These are phyloP conservation scores for Cadophora sp. DNA, from an alignment of 2,329 filamentous ascomycete genomes.

Conservation along the genomic window DNA sequence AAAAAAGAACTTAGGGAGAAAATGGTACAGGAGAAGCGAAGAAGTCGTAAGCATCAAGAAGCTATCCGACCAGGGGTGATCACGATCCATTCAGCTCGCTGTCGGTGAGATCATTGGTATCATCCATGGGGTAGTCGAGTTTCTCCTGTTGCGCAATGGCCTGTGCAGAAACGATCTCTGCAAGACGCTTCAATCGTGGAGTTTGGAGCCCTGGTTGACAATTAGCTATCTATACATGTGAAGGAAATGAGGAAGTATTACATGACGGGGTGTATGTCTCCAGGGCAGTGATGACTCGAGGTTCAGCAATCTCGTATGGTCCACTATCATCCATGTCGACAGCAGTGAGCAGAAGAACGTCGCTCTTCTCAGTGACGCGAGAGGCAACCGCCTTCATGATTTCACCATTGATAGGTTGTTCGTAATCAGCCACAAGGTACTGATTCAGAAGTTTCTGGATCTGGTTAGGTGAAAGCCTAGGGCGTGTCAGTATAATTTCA, in stretches of 20 bases:
- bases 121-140: constrained; percentile 62
- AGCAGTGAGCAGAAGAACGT: constrained; percentile 89
- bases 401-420: constrained; percentile 98
- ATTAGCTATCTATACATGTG: constrained; percentile 41
- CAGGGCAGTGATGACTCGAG: constrained; percentile 90
- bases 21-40: constrained; percentile 45
- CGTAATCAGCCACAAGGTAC: constrained; percentile 97
- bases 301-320: constrained; percentile 97
- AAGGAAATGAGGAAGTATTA: constrained; percentile 56
- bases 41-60: constrained; percentile 27
- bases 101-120: constrained; percentile 54
- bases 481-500: constrained; percentile 21
- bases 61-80: constrained; percentile 18
- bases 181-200: constrained; percentile 89
- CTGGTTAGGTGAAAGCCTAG: constrained; percentile 93
- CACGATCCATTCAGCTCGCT: constrained; percentile 42
- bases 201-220: constrained; percentile 82
- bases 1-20: constrained; percentile 34
- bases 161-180: constrained; percentile 97
- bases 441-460: constrained; percentile 99
- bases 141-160: constrained; percentile 96
- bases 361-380: constrained; percentile 96
- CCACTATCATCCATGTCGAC: constrained; percentile 99
- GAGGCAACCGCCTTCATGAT: constrained; percentile 99
- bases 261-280: constrained; percentile 99